Conservation (phyloP, 2,329 filamentous ascomycete species). For the Trichoderma lentiforme region DNA sequence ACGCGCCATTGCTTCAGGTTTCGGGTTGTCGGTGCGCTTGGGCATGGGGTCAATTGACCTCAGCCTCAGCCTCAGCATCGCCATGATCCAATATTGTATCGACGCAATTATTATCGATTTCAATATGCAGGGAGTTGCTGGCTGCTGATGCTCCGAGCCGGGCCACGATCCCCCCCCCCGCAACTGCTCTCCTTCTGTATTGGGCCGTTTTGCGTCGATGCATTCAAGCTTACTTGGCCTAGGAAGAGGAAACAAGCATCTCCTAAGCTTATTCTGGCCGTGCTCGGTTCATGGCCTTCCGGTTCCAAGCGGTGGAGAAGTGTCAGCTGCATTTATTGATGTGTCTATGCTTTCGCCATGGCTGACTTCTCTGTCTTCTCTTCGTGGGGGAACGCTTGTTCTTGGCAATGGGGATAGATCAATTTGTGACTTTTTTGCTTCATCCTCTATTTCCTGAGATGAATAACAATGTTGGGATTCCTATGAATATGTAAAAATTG, state of each 20-base stretch:
- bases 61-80: neutral
- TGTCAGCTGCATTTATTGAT: neutral
- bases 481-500: neutral
- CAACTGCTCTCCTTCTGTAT: neutral
- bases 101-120: neutral
- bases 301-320: neutral
- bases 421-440: neutral
- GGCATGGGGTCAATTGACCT: neutral
- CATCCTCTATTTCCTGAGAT: neutral
- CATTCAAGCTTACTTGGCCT: neutral
- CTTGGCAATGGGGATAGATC: neutral
- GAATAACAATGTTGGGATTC: neutral
- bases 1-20: conserved; percentile 3
- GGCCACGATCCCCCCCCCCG: neutral
- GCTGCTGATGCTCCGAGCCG: neutral
- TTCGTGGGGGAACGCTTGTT: neutral
- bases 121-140: neutral
- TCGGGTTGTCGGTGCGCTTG: neutral
- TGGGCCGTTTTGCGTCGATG: neutral
- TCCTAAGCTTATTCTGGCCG: neutral
- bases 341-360: neutral
- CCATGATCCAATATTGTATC: neutral
- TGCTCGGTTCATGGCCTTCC: neutral
- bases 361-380: neutral
- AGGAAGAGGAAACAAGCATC: neutral